phyloP scores from a whole-genome alignment of 2,329 filamentous ascomycete species.

The Penicillium vulpinum region DNA sequence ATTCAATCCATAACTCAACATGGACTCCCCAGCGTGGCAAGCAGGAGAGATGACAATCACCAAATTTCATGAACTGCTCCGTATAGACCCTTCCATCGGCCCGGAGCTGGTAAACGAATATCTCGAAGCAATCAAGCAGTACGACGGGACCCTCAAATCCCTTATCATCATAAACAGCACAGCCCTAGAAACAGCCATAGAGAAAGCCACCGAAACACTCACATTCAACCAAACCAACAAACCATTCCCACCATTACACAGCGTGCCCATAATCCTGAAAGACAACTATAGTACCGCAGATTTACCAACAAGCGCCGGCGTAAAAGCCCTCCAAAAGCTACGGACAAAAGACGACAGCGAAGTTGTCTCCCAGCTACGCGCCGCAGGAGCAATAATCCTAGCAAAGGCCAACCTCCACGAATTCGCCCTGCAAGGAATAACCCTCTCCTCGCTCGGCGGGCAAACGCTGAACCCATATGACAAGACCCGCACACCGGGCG shows the following conservation, averaged over 20 bases:
- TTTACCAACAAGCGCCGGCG: constrained; percentile 60
- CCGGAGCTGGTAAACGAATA: constrained; percentile 57
- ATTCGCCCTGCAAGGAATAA: constrained; percentile 63
- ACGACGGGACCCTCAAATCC: constrained; percentile 60
- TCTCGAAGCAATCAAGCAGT: constrained; percentile 57
- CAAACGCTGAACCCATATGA: constrained; percentile 70
- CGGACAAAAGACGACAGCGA: constrained; percentile 47
- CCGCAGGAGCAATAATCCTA: constrained; percentile 58
- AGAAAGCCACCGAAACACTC: constrained; percentile 44
- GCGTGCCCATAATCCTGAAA: constrained; percentile 63
- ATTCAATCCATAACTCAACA: not conserved
- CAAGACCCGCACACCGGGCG: constrained; percentile 62
- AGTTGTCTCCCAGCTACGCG: constrained; percentile 52
- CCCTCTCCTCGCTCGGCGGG: constrained; percentile 62
- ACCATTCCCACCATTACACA: constrained; percentile 49
- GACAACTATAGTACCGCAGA: constrained; percentile 62
- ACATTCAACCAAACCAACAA: not conserved
- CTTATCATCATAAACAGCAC: constrained; percentile 55
- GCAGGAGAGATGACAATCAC: constrained; percentile 58
- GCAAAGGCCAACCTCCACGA: constrained; percentile 65
- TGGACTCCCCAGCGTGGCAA: constrained; percentile 48
- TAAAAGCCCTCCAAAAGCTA: constrained; percentile 52
- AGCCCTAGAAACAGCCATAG: constrained; percentile 51
- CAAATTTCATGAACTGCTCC: constrained; percentile 57
- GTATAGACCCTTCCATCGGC: constrained; percentile 55